Conservation (phyloP, 2,329 filamentous ascomycete genomes). For the Diaporthe helianthi region DNA sequence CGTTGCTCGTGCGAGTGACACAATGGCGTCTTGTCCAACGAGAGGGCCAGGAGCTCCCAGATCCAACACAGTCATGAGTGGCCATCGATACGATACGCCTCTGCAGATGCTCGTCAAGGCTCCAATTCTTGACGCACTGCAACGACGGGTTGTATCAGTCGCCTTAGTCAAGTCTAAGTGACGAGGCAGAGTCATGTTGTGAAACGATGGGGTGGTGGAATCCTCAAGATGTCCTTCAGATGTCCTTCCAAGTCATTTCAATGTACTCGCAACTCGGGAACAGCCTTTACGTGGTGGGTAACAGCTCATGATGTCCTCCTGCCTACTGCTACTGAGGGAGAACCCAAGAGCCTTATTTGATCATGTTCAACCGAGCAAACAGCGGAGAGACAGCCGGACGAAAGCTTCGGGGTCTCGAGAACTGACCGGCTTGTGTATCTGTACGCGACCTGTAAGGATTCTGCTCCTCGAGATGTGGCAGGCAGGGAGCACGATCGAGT, state of each 20-base stretch:
- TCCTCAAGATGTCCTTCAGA: neutral
- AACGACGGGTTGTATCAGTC: conserved; percentile 13
- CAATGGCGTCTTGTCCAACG: neutral
- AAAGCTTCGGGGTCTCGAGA: neutral
- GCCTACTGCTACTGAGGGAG: neutral
- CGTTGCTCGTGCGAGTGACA: conserved; percentile 15
- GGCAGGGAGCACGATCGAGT: conserved; percentile 1
- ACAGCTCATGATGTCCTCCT: neutral
- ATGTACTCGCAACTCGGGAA: neutral
- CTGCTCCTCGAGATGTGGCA: neutral
- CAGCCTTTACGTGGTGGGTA: neutral
- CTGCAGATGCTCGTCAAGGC: conserved; percentile 10
- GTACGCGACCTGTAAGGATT: neutral
- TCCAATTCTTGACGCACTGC: conserved; percentile 12
- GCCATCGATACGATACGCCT: conserved; percentile 8
- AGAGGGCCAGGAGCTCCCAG: conserved; percentile 6
- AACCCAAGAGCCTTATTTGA: neutral
- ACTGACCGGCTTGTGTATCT: neutral
- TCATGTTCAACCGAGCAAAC: neutral
- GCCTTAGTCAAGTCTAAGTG: neutral
- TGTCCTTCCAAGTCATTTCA: neutral
- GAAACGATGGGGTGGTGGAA: neutral
- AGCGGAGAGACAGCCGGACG: neutral
- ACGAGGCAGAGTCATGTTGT: conserved; percentile 4
- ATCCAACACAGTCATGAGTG: neutral